phyloP scores from a whole-genome alignment of 202 grass and related monocot genomes.

The Zizania palustris region DNA sequence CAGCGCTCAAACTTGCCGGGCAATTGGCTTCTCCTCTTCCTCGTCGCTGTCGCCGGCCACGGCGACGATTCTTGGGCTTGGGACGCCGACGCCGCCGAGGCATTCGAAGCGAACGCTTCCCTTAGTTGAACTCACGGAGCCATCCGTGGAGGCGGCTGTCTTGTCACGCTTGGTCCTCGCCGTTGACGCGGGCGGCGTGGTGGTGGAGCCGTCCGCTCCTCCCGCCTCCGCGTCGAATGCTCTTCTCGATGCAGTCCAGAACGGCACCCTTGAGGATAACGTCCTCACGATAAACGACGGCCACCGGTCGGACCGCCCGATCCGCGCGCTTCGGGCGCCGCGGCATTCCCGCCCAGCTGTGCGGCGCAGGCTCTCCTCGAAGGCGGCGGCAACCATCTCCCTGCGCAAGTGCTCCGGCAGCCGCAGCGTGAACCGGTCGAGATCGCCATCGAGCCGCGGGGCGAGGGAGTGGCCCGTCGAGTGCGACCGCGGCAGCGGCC shows the following conservation, averaged over 20 bases:
- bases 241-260: conserved; percentile 50
- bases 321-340: conserved; percentile 42
- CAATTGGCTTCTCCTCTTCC: conserved; percentile 56
- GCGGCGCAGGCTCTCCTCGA: conserved; percentile 55
- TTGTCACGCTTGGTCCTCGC: conserved; percentile 48
- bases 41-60: conserved; percentile 41
- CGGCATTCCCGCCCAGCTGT: conserved; percentile 7
- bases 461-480: conserved; percentile 79
- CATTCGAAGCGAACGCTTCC: conserved; percentile 70
- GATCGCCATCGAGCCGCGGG: conserved; percentile 45
- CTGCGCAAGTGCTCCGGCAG: conserved; percentile 73
- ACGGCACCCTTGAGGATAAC: conserved; percentile 56
- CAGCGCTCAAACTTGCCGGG: conserved; percentile 41
- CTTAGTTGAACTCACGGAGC: background rate
- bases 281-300: conserved; percentile 70
- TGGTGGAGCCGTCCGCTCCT: conserved; percentile 6
- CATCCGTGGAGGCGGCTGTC: background rate
- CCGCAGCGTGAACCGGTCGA: conserved; percentile 82
- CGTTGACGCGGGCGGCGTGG: background rate
- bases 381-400: conserved; percentile 49
- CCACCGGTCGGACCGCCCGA: conserved; percentile 62
- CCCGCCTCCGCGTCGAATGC: conserved; percentile 35
- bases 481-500: conserved; percentile 62
- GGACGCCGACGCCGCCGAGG: conserved; percentile 46
- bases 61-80: conserved; percentile 31